Evolutionary conservation across 2,329 filamentous ascomycete species (phyloP).

Genomic region (Onygenales sp.): DNA sequence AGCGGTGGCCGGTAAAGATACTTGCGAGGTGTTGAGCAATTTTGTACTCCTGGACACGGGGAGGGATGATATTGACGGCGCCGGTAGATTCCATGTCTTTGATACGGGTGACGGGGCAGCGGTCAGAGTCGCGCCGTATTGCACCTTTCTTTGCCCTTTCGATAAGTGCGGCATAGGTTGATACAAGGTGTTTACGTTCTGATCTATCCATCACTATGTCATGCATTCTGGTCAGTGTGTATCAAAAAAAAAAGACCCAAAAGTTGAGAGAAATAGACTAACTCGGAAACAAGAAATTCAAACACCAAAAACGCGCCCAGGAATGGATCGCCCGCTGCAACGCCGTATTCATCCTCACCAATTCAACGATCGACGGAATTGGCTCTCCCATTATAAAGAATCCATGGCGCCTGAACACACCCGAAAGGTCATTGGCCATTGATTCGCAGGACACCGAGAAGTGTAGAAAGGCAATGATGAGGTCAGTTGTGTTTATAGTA

Average conservation of each 20-base stretch:
- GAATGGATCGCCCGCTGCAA: background rate
- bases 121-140: slow-evolving; percentile 1
- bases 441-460: slow-evolving; percentile 1
- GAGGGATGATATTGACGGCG: slow-evolving; percentile 4
- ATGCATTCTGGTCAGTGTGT: background rate
- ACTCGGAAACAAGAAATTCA: slow-evolving; percentile 5
- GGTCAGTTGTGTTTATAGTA: background rate
- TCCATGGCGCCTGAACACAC: background rate
- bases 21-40: background rate
- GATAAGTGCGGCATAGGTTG: background rate
- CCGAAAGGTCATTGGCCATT: slow-evolving; percentile 1
- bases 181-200: background rate
- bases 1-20: slow-evolving; percentile 4
- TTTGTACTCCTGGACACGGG: background rate
- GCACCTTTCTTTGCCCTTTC: background rate
- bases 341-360: background rate
- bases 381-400: background rate
- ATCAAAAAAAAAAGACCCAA: background rate
- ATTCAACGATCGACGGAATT: background rate
- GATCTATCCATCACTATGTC: slow-evolving; percentile 4
- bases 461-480: slow-evolving; percentile 2
- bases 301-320: slow-evolving; percentile 1
- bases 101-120: slow-evolving; percentile 2
- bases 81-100: background rate
- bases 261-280: background rate